Base-by-base conservation (phyloP, 805 yeast genomes). In the Ogataea angusta region DNA sequence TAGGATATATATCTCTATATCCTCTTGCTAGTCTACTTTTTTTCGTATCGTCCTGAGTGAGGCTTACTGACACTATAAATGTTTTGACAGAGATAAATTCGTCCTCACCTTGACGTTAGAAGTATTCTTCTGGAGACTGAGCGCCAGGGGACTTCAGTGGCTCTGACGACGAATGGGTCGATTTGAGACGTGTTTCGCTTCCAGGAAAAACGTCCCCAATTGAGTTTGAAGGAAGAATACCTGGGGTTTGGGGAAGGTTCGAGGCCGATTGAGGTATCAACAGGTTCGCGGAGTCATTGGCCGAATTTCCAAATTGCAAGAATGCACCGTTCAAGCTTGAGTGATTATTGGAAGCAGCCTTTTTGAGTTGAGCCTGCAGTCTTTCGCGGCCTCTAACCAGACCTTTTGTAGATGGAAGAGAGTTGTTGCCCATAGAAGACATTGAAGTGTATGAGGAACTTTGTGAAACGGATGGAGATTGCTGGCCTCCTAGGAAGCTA, bases 201-300 rank as follows among this genome's bases (percentile, higher is more conserved):
- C 45, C 46, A 4, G 51, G 54, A n/a, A 51, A 49, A 13, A 48
- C 47, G 19, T 51, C 55, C 10, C 53, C 54, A 17, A 53, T 45
- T 10, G 57, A 53, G 14, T 40, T 46, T 3, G 52, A 33, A 10
- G 57, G 57, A 7, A 53, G 27, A 27, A 51, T 34, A 4, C 57
- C 57, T n/a, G 57, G 57, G 6, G 57, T 53, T 34, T 49, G 54
- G 2, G 57, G 57, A 8, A 51, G 26, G 9, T 28, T 35, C 9
- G 36, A 17, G n/a, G 24, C 29, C 16, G 42, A 37, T 21, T 44
- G 23, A 2, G 28, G 17, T 10, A 21, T 38, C 24, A 26, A 34
- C 6, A 14, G 24, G 30, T 32, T 26, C 2, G 35, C 27, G 13
- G 25, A 13, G 7, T 27, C 38, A 13, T 26, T 30, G 18, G 37